Evolutionary conservation across 208 protist genomes (phyloP).

Genomic region (Leptomonas pyrrhocoris): DNA sequence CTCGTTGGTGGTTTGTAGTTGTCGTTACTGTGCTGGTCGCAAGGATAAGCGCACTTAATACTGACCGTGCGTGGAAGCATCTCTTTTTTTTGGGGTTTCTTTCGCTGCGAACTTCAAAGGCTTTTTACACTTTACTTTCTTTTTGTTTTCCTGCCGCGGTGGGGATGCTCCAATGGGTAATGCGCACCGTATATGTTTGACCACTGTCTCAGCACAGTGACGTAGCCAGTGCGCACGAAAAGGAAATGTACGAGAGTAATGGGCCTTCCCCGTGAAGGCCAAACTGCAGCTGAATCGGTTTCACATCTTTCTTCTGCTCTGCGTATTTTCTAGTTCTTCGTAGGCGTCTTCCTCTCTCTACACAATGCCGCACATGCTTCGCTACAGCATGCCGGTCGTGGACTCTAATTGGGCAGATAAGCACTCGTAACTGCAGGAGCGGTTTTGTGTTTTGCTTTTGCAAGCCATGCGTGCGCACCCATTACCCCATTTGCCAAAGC

Average conservation of each 20-base stretch:
- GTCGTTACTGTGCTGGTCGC: not conserved
- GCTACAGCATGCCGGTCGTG: not conserved
- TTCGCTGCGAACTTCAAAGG: no score
- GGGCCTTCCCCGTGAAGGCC: no score
- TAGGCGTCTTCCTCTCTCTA: not conserved
- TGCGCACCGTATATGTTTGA: not conserved
- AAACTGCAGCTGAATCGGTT: not conserved
- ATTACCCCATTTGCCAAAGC: no score
- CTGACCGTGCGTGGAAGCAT: not conserved
- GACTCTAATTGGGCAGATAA: not conserved
- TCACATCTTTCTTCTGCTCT: constrained; percentile 5
- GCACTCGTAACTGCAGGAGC: not conserved
- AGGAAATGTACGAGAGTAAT: not conserved
- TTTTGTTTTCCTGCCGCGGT: not conserved
- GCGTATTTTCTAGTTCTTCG: not conserved
- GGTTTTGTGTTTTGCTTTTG: not conserved
- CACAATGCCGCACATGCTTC: not conserved
- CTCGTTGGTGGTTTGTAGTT: not conserved
- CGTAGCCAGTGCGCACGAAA: not conserved
- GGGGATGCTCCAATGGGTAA: not conserved
- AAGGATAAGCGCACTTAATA: constrained; percentile 3
- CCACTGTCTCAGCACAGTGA: no score
- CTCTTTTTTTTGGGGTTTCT: not conserved
- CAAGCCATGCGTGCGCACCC: not conserved
- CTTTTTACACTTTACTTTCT: not conserved